Evolutionary conservation across 495 filamentous ascomycete genomes (phyloP), one percentile per base, ranked within the genome.

Genomic region (Hypomontagnella monticulosa): DNA sequence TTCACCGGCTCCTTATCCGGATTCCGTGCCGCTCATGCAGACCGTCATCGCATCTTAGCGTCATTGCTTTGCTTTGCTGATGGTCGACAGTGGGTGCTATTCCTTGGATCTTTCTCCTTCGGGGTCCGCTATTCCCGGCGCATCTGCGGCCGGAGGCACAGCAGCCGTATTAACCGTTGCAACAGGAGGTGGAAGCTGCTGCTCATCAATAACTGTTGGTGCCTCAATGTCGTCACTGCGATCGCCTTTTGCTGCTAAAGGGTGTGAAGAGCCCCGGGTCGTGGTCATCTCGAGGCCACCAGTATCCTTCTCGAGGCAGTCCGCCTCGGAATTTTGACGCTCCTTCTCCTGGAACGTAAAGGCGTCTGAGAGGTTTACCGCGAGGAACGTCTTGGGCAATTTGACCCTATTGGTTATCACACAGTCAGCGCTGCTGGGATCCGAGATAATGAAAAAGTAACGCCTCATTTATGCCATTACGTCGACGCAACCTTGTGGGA

Each of bases 361-460:
- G 5, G 81, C 80, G 70, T 94, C 92, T 50, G 87, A 90, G n/a
- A 97, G 80, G 68, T 96, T 97, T 47, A 97, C 89, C 10, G 93
- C 94, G 27, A 95, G 85, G 76, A 99, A 99, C 9, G 88, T 89
- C 79, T 96, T 95, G 20, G 95, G 95, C 19, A 99, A 78, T 81
- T 97, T 96, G 37, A 99, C 96, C 63, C 92, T 93, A 57, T 67
- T 51, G 55, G 49, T 59, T 55, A 44, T 47, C 37, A 33, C 18
- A 18, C 2, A 44, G 56, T 70, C 30, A 70, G 30, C 30, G 23
- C 42, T 37, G 40, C 42, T 47, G 23, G 23, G 23, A 11, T n/a
- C 23, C 46, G 51, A 32, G 52, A 53, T 50, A 41, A 48, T 12
- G 57, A 12, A 15, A 12, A 15, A 43, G 30, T 43, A 34, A 34